Conservation (phyloP, 2,329 filamentous ascomycete species). For the Fonsecaea erecta region DNA sequence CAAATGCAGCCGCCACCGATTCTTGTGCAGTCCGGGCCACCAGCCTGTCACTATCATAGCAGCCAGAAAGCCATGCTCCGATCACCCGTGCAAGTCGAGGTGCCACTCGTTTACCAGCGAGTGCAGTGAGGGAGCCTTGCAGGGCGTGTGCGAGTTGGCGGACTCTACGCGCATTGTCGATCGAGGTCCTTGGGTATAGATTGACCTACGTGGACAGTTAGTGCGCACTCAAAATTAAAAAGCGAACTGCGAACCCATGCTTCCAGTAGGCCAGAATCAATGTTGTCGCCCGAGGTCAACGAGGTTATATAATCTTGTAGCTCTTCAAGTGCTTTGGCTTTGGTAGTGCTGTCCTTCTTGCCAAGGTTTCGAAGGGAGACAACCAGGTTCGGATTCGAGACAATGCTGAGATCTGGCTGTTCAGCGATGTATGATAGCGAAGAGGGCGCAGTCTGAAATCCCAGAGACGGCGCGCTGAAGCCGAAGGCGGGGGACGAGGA, state of each 20-base stretch:
- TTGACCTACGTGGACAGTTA: slow-evolving; percentile 64
- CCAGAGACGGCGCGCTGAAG: slow-evolving; percentile 47
- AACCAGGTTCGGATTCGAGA: slow-evolving; percentile 79
- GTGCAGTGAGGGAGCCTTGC: slow-evolving; percentile 65
- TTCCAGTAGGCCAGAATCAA: slow-evolving; percentile 77
- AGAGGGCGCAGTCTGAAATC: slow-evolving; percentile 49
- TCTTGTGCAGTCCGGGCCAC: slow-evolving; percentile 78
- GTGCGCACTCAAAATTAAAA: slow-evolving; percentile 20
- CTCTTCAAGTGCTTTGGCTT: slow-evolving; percentile 87
- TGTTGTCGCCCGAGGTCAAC: slow-evolving; percentile 43
- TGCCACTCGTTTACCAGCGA: slow-evolving; percentile 79
- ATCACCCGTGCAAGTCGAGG: slow-evolving; percentile 76
- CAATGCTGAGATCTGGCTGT: slow-evolving; percentile 75
- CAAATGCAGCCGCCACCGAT: slow-evolving; percentile 75
- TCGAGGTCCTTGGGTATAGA: slow-evolving; percentile 84
- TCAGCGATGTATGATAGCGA: slow-evolving; percentile 84
- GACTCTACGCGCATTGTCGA: slow-evolving; percentile 85
- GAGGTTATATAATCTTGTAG: slow-evolving; percentile 66
- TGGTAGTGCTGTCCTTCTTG: slow-evolving; percentile 93
- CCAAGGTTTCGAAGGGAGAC: slow-evolving; percentile 90
- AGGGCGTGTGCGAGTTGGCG: slow-evolving; percentile 82
- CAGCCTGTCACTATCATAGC: slow-evolving; percentile 80
- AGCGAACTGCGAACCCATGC: slow-evolving; percentile 72
- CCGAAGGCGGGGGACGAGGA: slow-evolving; percentile 42
- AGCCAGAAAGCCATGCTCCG: slow-evolving; percentile 87